A percentile compares a stretch with the other conserved stretches of the same genome.
Evolutionary conservation across 2,329 filamentous ascomycete genomes (phyloP).

Genomic region (Paecilomyces variotii): DNA sequence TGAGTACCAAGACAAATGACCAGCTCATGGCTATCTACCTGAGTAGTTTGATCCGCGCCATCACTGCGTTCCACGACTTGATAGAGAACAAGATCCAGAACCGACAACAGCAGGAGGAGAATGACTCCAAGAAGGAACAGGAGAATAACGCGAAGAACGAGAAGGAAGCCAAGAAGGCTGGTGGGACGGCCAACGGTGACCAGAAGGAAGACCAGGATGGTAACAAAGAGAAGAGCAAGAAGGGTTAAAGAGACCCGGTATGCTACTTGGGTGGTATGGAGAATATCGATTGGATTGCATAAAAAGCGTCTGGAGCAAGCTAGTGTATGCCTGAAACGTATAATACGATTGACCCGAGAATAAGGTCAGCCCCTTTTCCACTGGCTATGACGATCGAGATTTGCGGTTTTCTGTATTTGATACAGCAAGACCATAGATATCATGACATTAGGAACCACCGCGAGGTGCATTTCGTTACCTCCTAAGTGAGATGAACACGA

Average conservation of each 20-base stretch:
- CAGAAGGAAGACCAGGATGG: conserved; percentile 47
- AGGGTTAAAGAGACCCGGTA: conserved; percentile 21
- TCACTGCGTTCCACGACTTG: conserved; percentile 96
- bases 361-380: background rate
- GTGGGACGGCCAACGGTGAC: conserved; percentile 44
- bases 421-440: background rate
- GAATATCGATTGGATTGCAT: background rate
- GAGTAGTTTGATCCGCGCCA: conserved; percentile 90
- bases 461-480: background rate
- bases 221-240: conserved; percentile 52
- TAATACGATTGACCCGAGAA: conserved; percentile 15
- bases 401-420: background rate
- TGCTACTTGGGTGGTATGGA: background rate
- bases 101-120: conserved; percentile 91
- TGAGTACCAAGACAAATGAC: conserved; percentile 99
- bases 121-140: conserved; percentile 70
- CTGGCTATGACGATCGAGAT: background rate
- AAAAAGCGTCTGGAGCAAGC: conserved; percentile 18
- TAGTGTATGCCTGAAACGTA: conserved; percentile 17
- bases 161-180: conserved; percentile 48
- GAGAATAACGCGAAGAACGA: conserved; percentile 60
- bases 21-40: conserved; percentile 98
- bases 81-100: conserved; percentile 99
- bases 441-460: background rate
- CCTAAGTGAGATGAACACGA: background rate